Evolutionary conservation across 164 flowering plant genomes (phyloP), one percentile per base, ranked within the genome.

Genomic region (Saururus chinensis): DNA sequence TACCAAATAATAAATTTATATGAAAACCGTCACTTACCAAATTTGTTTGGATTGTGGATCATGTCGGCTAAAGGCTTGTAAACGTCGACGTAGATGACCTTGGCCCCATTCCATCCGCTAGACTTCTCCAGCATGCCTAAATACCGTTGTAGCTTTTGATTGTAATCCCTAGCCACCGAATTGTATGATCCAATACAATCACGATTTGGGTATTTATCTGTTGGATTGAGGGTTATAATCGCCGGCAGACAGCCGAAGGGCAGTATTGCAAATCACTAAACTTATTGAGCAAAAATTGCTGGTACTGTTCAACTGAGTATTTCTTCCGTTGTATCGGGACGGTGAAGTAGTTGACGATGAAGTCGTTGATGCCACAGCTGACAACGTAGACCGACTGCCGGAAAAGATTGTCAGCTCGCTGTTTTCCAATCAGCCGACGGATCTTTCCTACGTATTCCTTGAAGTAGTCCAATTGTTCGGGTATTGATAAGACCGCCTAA

Each of bases 221-320:
- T 41, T 7, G 83, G 68, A 16, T 64, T 53, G 0, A 80, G 64
- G 13, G 89, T 82, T 58, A 82, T 80, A 7, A 83, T 73, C 0
- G 70, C 7, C 0, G 96, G 96, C 68, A 88, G 63, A 60, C 96
- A 88, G 0, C 96, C 96, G 65, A 89, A 68, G 22, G 96, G 86
- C 7, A 88, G 80, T 23, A 86, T 62, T 10, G 84, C 86, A 73
- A 56, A 7, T 74, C 60, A 2, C 67, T 40, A 20, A 59, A 25
- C 12, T 60, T 60, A 7, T 62, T 60, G 30, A 79, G 30, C 60
- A 82, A 20, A 42, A 72, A 74, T 7, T 69, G 61, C 60, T 73
- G 72, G 66, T 81, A 81, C 19, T 51, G 26, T 40, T 71, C 42
- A 6, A 74, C 19, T 0, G 61, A 66, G 60, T 66, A 74, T 24